Conservation (phyloP, 768 basidiomycete genomes). For the Mrakia frigida region DNA sequence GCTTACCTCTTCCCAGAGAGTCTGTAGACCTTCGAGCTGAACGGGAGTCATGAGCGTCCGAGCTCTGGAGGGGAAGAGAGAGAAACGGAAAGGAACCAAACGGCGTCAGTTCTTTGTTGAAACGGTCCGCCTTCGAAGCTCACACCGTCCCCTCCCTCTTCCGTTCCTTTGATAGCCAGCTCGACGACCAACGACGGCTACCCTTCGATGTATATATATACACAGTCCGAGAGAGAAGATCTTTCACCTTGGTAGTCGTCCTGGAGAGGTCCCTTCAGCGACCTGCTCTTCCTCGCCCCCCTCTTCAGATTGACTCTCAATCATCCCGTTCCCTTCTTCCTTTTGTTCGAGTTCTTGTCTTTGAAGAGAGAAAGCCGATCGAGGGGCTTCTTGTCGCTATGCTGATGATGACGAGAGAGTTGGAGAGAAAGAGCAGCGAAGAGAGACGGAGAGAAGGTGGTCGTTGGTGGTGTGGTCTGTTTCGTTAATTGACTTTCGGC, state of each 20-base stretch:
- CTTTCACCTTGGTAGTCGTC: not conserved
- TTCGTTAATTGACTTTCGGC: no score
- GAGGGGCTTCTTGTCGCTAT: no score
- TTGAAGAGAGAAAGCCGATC: no score
- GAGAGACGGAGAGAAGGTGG: no score
- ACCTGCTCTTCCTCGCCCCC: not conserved
- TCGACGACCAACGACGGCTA: not conserved
- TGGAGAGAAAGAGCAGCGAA: no score
- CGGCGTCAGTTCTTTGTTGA: not conserved
- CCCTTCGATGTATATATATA: no score
- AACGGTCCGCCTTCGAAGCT: not conserved
- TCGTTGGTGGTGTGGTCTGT: no score
- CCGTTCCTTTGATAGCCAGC: not conserved
- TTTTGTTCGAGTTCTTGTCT: not conserved
- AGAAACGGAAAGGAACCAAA: not conserved
- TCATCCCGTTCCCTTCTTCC: not conserved
- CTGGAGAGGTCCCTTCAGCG: not conserved
- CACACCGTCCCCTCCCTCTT: not conserved
- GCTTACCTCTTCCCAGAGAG: slow-evolving; percentile 8
- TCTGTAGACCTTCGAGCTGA: not conserved
- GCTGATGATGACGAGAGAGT: no score
- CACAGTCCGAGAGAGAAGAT: not conserved
- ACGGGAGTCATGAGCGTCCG: slow-evolving; percentile 2
- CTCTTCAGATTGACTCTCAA: not conserved
- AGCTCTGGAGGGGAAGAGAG: not conserved